Evolutionary conservation across 2,329 filamentous ascomycete species (phyloP), one percentile per base, ranked within the genome.

Genomic region (Epichloe gansuensis): DNA sequence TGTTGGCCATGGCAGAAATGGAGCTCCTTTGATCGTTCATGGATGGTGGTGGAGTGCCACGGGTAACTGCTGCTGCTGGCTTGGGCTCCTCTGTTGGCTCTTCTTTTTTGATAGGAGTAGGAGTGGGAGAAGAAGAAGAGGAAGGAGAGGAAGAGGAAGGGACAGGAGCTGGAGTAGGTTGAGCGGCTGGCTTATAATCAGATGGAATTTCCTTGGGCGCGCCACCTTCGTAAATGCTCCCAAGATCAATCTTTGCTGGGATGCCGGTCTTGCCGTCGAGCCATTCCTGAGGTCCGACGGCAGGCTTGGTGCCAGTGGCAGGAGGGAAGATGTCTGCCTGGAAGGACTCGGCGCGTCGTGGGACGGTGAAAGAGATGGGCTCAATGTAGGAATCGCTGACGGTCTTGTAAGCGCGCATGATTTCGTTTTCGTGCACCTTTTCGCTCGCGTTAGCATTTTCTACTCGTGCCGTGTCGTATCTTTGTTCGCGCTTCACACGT

Each of bases 311-410:
- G 55, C 93, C 91, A 52, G 76, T 75, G 12, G 89, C 85, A 11
- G 93, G 91, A 42, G 91, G 93, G 69, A 88, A 98, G 62, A 98
- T 96, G 65, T 98, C 93, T 55, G 89, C 88, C 71, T 97, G 91
- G 81, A 96, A 96, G 49, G 85, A 89, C 69, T 96, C 89, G 51
- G 93, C 88, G 57, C 93, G 82, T 57, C 93, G 83, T 47, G 93
- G 93, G 2, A 97, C 93, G 51, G 95, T 95, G 73, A 98, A 98
- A 2, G 93, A 95, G 64, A 98, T 87, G 41, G 93, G 93, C 71
- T 98, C 93, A 61, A 98, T 89, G 71, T 95, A 95, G 46, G 74
- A 69, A 66, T 98, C 93, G 69, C 90, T 94, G 67, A 97, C 87
- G 0, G 93, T 97, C 79, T 98, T 98, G 81, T 87, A 98, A 43